These are phyloP conservation scores for Claviceps citrina DNA, from an alignment of 2,329 filamentous ascomycete species.

Conservation along the genomic window DNA sequence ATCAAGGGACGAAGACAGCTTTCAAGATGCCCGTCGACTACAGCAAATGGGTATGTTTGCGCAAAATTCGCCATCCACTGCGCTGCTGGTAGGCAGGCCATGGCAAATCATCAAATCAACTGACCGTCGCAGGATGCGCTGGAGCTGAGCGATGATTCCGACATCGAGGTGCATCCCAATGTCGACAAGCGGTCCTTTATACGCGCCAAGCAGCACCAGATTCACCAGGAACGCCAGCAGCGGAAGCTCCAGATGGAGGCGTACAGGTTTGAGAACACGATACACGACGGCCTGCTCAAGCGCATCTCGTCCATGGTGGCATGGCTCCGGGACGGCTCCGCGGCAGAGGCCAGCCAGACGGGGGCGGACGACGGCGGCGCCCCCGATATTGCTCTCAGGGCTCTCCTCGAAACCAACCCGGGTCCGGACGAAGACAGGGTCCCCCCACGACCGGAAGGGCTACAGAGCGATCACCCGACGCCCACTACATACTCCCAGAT, in stretches of 20 bases:
- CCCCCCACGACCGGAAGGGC: conserved; percentile 58
- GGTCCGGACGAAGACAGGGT: conserved; percentile 61
- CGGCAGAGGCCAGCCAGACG: conserved; percentile 38
- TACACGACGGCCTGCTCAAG: conserved; percentile 79
- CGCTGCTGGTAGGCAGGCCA: too few species aligned
- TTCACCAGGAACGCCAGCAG: conserved; percentile 77
- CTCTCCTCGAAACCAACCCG: conserved; percentile 67
- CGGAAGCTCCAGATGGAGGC: conserved; percentile 81
- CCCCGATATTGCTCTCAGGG: conserved; percentile 75
- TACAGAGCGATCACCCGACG: conserved; percentile 58
- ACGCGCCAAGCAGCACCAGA: conserved; percentile 92
- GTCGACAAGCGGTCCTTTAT: conserved; percentile 98
- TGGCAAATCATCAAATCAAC: too few species aligned
- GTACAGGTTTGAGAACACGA: conserved; percentile 76
- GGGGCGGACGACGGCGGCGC: conserved; percentile 35
- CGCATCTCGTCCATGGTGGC: conserved; percentile 69
- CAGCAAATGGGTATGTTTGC: conserved; percentile 50
- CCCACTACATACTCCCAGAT: conserved; percentile 86
- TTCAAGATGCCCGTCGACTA: conserved; percentile 38
- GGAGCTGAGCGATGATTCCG: conserved; percentile 95
- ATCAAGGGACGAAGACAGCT: not conserved
- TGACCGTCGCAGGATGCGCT: conserved; percentile 64
- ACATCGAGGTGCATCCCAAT: conserved; percentile 96
- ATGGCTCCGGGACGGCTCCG: conserved; percentile 58
- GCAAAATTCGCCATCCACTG: too few species aligned